Base-by-base conservation (phyloP, 164 flowering plant species). In the Hamamelis virginiana region DNA sequence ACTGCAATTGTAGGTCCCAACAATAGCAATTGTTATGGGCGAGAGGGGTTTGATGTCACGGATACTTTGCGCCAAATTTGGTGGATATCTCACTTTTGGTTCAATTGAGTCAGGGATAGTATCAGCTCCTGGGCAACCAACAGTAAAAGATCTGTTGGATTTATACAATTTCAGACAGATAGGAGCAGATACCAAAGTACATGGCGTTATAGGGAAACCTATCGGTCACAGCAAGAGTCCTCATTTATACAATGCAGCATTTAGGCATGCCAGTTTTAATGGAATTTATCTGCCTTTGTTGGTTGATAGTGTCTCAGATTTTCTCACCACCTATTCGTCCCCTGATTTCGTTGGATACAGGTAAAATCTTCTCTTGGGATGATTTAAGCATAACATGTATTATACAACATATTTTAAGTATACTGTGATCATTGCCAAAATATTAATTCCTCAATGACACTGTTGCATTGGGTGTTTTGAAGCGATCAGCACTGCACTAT, bases 171-270 rank as follows among this genome's bases (percentile, higher is more conserved):
- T 81, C 38, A 67, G 74, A 33, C 47, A 55, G 51, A 65, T 81
- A 1, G 53, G 66, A 22, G 44, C 82, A 9, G 82, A 74, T 33
- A 79, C 82, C 13, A 77, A 79, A 61, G 84, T 81, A 5, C 75
- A 74, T 59, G 84, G 84, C 14, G 70, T 81, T 10, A 72, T 81
- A 60, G 72, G 75, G 13, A 81, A 81, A 19, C 84, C 84, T 1
- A 75, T 81, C 18, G 70, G 82, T 50, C 82, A 81, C 59, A 81
- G 84, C 80, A 81, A 81, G 66, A 69, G 78, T 21, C 84, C 84
- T 22, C 59, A 67, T 38, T 44, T 81, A 50, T 72, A 79, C 65
- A 81, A 81, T 67, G 60, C 76, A 8, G 53, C 80, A 11, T 79
- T 79, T 68, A 81, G 67, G 68, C 56, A 62, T n/a, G 69, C 51